A percentile compares a stretch with the other conserved stretches of the same genome.
phyloP scores from a whole-genome alignment of 2,329 filamentous ascomycete species.

The Neospermospora avenae region DNA sequence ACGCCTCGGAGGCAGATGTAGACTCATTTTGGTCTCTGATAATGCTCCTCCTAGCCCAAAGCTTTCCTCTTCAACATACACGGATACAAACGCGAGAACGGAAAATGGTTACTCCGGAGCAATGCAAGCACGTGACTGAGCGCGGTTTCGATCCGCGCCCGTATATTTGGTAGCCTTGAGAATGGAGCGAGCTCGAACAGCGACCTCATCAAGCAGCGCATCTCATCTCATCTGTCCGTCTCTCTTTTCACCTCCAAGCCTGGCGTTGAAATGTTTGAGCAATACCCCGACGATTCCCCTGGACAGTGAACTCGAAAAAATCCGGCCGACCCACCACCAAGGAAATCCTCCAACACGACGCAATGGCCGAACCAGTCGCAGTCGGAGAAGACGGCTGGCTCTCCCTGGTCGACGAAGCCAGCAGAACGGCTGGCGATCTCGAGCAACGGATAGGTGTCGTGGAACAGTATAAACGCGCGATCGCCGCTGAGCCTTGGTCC shows the following conservation, averaged over 20 bases:
- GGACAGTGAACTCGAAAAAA: constrained; percentile 5
- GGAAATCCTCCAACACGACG: background rate
- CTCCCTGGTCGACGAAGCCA: constrained; percentile 72
- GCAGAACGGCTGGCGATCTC: constrained; percentile 54
- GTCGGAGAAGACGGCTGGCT: constrained; percentile 76
- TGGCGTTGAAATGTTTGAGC: constrained; percentile 18
- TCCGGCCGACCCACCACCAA: background rate
- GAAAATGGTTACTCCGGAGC: background rate
- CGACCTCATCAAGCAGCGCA: background rate
- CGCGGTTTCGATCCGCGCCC: background rate
- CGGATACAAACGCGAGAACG: background rate
- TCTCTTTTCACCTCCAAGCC: constrained; percentile 5
- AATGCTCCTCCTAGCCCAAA: background rate
- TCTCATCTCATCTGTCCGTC: background rate
- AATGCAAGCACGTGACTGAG: background rate
- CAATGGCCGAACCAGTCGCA: constrained; percentile 50
- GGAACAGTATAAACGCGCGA: constrained; percentile 69
- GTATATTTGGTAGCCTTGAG: background rate
- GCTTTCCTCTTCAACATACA: no score
- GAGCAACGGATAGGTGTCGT: constrained; percentile 67
- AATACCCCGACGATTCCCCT: background rate
- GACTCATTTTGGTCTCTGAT: constrained; percentile 51
- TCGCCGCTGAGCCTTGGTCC: constrained; percentile 69
- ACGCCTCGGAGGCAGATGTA: constrained; percentile 60
- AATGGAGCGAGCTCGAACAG: background rate